phyloP scores from a whole-genome alignment of 441 rosid species.

The Corymbia citriodora region DNA sequence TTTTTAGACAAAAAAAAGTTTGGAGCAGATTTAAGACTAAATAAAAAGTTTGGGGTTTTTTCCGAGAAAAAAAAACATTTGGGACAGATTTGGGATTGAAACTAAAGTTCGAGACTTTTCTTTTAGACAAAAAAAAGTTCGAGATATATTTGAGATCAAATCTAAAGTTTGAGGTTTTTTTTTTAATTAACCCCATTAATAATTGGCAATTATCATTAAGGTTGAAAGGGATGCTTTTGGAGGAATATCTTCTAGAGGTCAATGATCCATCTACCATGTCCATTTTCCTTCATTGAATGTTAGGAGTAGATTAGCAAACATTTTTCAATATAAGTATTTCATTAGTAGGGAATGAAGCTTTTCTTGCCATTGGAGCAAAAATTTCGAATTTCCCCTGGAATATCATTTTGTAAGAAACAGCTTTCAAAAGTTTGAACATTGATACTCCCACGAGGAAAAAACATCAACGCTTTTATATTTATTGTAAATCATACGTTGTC shows the following conservation, averaged over 20 bases:
- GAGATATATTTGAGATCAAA: no score
- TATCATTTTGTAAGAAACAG: neutral
- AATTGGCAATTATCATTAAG: no score
- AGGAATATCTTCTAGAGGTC: neutral
- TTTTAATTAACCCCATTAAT: no score
- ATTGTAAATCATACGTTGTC: neutral
- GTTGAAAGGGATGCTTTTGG: neutral
- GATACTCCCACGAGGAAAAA: accelerated
- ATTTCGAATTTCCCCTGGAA: neutral
- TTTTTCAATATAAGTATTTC: neutral
- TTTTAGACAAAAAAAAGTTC: no score
- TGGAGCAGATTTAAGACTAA: no score
- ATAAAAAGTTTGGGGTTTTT: no score
- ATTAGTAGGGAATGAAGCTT: neutral
- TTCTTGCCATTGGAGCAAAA: neutral
- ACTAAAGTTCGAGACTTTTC: no score
- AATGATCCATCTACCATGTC: neutral
- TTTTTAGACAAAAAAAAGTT: no score
- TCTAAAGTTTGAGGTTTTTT: no score
- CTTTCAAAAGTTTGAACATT: neutral
- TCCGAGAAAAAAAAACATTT: no score
- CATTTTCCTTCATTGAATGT: neutral
- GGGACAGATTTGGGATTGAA: no score
- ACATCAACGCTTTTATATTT: accelerated
- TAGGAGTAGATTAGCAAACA: neutral